Evolutionary conservation across 1,284 basidiomycete species (phyloP), one percentile per base, ranked within the genome.

Genomic region (Naganishia sp.): DNA sequence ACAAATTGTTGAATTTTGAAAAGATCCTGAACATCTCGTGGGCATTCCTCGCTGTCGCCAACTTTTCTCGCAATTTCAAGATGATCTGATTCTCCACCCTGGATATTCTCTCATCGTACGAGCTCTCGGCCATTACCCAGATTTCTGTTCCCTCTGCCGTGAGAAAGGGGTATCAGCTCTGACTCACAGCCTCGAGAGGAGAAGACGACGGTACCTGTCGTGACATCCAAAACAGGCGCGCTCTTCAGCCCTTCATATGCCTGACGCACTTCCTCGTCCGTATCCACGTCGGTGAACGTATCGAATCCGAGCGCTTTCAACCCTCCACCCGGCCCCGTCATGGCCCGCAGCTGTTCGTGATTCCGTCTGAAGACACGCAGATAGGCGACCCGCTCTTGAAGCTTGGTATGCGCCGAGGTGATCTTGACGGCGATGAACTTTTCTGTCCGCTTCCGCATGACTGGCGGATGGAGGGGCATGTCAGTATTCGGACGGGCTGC

Each of bases 11-110:
- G 83, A 98, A 99, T 80, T 96, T 96, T 6, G 92, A 95, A 79
- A 99, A 95, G 54, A 98, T 95, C 63, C 94, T 86, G 81, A 99
- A 98, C 94, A 98, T 99, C 82, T 98, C 95, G 75, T 96, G 95
- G 2, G 96, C 95, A 75, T 96, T 98, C 57, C 92, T 85, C 31
- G 95, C 94, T 11, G 92, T 95, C n/a, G 92, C 96, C 23, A 99
- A 84, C 67, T 92, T 84, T 77, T 97, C 94, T 42, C 94, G 85
- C 61, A 99, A 80, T 28, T 92, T 84, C 6, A 94, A 91, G 77
- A 99, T 99, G 76, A 99, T 97, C 77, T 95, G 94, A 81, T 96
- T 98, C 82, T 99, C 96, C 43, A 99, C 96, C 11, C 94, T 85
- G 0, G 95, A 90, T 7, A 99, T 94, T 17, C 94, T 89, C 78